phyloP scores from a whole-genome alignment of 2,329 filamentous ascomycete species.

The Incumbomyces delicatus region DNA sequence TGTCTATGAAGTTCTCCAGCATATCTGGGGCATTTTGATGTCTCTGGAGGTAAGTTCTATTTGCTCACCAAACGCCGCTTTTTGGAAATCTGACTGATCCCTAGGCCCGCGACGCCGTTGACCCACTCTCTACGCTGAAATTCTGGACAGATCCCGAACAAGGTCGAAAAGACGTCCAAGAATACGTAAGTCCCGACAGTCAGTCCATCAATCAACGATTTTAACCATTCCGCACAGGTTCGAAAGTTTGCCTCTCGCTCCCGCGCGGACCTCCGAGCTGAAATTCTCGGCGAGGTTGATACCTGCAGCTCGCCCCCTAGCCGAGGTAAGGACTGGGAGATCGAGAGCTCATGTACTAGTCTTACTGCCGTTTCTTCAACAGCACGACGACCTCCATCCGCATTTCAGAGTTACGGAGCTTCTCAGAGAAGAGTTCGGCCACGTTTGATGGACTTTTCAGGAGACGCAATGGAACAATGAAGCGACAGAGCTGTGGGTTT shows the following conservation, averaged over 20 bases:
- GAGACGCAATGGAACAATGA: too few relatives aligned
- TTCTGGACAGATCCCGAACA: conserved; percentile 4
- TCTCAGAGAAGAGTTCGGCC: too few relatives aligned
- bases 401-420: too few relatives aligned
- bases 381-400: too few relatives aligned
- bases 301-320: background rate
- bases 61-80: background rate
- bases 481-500: too few relatives aligned
- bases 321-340: too few relatives aligned
- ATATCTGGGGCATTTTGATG: conserved; percentile 6
- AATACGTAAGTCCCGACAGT: background rate
- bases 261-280: background rate
- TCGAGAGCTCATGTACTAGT: too few relatives aligned
- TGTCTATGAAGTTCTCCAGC: conserved; percentile 3
- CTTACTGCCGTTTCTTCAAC: too few relatives aligned
- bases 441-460: too few relatives aligned
- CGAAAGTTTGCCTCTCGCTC: background rate
- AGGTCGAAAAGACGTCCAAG: background rate
- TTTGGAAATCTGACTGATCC: background rate
- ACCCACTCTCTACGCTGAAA: conserved; percentile 3
- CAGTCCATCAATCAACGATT: background rate
- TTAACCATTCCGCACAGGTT: background rate
- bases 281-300: background rate
- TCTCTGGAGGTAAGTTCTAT: conserved; percentile 1
- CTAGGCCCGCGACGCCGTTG: conserved; percentile 4